Percentiles rank a stretch among this genome's conserved stretches.
phyloP scores from a whole-genome alignment of 2,329 filamentous ascomycete genomes.

The Colletotrichum sp. region DNA sequence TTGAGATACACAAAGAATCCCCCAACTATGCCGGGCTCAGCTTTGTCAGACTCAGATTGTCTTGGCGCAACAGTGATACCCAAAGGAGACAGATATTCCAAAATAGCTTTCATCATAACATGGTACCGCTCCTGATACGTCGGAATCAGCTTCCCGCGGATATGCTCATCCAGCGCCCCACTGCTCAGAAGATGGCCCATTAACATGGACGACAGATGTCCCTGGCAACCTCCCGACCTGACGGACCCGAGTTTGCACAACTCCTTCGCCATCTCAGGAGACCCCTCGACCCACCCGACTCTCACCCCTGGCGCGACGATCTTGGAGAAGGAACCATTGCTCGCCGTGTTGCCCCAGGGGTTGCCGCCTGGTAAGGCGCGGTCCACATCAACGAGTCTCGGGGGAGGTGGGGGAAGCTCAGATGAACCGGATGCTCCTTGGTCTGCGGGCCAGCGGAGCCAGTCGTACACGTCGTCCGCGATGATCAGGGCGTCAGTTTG shows the following conservation, averaged over 20 bases:
- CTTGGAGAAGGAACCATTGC: slow-evolving; percentile 91
- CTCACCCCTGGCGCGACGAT: slow-evolving; percentile 80
- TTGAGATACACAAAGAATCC: neutral
- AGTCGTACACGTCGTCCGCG: neutral
- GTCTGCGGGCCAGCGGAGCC: neutral
- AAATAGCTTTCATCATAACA: neutral
- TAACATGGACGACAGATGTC: neutral
- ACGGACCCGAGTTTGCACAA: slow-evolving; percentile 63
- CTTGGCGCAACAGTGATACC: neutral
- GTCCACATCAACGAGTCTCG: neutral
- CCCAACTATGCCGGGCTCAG: neutral
- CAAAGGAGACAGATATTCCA: neutral
- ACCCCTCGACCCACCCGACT: slow-evolving; percentile 85
- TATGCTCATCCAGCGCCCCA: neutral
- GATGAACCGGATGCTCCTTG: neutral
- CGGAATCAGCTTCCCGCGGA: neutral
- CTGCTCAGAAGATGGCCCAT: neutral
- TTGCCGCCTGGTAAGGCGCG: neutral
- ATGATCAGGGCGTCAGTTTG: slow-evolving; percentile 66
- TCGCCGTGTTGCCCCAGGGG: slow-evolving; percentile 80
- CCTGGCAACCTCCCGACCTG: slow-evolving; percentile 24
- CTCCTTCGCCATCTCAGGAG: slow-evolving; percentile 56
- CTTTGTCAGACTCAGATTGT: neutral
- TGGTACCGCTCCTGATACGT: neutral
- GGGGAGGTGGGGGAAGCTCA: neutral